phyloP scores from a whole-genome alignment of 768 basidiomycete species.

The Boletus subparvulus region DNA sequence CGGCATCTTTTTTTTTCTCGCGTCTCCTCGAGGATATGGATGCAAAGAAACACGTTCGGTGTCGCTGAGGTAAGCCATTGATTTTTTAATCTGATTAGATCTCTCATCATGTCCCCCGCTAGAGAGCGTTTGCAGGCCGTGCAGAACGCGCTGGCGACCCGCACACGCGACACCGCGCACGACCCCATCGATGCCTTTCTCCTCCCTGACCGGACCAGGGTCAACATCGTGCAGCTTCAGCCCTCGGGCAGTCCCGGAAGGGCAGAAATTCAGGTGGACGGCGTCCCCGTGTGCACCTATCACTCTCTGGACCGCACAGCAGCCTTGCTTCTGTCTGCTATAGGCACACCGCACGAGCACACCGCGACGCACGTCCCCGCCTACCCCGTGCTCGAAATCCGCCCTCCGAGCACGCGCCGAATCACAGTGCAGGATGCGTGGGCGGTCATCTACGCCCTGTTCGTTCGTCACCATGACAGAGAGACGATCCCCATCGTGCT shows the following conservation, averaged over 20 bases:
- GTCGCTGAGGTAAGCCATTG: constrained; percentile 11
- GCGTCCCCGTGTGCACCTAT: constrained; percentile 13
- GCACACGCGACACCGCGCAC: background rate
- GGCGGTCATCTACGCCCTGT: constrained; percentile 43
- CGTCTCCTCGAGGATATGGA: too few species aligned
- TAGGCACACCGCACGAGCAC: constrained; percentile 22
- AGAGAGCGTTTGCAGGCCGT: constrained; percentile 10
- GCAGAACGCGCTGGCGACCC: constrained; percentile 9
- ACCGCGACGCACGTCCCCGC: constrained; percentile 19
- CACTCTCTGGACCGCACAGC: constrained; percentile 7
- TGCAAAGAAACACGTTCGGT: too few species aligned
- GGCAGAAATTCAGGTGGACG: constrained; percentile 7
- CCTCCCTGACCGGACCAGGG: constrained; percentile 18
- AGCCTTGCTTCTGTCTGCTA: constrained; percentile 13
- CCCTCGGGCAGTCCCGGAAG: background rate
- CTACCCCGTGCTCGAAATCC: constrained; percentile 21
- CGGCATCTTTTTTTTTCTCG: constrained; percentile 31
- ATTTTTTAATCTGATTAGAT: constrained; percentile 11
- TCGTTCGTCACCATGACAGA: constrained; percentile 37
- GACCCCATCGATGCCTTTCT: constrained; percentile 1
- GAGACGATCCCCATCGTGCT: constrained; percentile 44
- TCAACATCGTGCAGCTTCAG: background rate
- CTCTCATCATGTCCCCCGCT: background rate
- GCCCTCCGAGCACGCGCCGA: background rate
- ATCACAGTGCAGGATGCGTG: constrained; percentile 38